These are phyloP conservation scores for Solanum raphanifolium DNA, from an alignment of 257 asterid genomes.

Conservation along the genomic window DNA sequence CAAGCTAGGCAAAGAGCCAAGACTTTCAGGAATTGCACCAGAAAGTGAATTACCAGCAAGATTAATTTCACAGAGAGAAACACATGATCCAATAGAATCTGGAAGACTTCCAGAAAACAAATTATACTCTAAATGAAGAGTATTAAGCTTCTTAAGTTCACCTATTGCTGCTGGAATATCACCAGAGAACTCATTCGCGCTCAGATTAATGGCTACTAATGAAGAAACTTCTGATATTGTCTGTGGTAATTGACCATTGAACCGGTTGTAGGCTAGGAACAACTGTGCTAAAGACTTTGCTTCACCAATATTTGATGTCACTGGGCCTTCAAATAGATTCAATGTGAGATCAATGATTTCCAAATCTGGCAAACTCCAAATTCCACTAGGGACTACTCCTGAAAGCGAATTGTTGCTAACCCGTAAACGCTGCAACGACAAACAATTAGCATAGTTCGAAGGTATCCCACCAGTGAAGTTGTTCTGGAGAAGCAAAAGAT, in stretches of 20 bases:
- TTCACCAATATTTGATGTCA: slow-evolving; percentile 21
- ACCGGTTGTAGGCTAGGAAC: slow-evolving; percentile 19
- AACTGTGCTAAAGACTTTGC: slow-evolving; percentile 29
- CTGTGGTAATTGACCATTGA: slow-evolving; percentile 26
- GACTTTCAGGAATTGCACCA: slow-evolving; percentile 24
- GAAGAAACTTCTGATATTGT: slow-evolving; percentile 27
- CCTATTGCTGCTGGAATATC: slow-evolving; percentile 20
- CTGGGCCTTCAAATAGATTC: slow-evolving; percentile 31
- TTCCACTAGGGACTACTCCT: slow-evolving; percentile 24
- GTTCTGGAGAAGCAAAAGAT: slow-evolving; percentile 27
- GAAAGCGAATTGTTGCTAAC: slow-evolving; percentile 32
- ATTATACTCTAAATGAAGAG: slow-evolving; percentile 22
- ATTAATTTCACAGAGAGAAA: slow-evolving; percentile 18
- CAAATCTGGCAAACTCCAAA: slow-evolving; percentile 30
- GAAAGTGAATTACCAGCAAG: slow-evolving; percentile 24
- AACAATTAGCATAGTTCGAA: slow-evolving; percentile 23
- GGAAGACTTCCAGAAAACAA: slow-evolving; percentile 26
- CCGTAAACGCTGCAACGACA: slow-evolving; percentile 19
- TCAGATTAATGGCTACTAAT: slow-evolving; percentile 16
- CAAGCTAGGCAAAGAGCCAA: slow-evolving; percentile 23
- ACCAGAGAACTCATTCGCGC: slow-evolving; percentile 24
- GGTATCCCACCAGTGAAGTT: slow-evolving; percentile 31
- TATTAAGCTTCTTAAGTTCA: slow-evolving; percentile 14
- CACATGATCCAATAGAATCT: slow-evolving; percentile 29
- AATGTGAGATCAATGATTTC: slow-evolving; percentile 19